These are phyloP conservation scores for Colletotrichum trifolii DNA, from an alignment of 2,329 filamentous ascomycete genomes.

Conservation along the genomic window DNA sequence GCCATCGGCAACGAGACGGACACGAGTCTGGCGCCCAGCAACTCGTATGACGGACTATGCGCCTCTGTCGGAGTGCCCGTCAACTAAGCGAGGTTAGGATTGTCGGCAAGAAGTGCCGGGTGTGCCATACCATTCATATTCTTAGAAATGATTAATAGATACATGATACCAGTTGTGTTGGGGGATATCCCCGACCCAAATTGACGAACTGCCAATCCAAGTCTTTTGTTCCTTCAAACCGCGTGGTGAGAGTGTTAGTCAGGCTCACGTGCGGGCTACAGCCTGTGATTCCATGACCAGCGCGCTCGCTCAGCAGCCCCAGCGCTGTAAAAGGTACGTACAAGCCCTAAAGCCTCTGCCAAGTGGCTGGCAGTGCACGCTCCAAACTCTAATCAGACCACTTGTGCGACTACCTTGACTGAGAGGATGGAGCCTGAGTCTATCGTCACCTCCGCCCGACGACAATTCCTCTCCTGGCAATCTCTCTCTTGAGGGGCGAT, in stretches of 20 bases:
- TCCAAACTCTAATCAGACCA: conserved; percentile 31
- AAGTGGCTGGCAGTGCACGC: conserved; percentile 17
- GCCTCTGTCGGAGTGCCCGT: conserved; percentile 11
- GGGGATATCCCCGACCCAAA: too few relatives aligned
- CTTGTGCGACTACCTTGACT: conserved; percentile 4
- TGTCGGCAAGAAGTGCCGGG: not conserved
- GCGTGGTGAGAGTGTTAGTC: too few relatives aligned
- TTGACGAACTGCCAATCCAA: too few relatives aligned
- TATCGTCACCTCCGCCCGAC: not conserved
- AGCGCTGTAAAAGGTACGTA: conserved; percentile 18
- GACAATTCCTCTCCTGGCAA: not conserved
- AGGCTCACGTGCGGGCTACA: too few relatives aligned
- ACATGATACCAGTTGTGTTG: too few relatives aligned
- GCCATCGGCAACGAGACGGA: conserved; percentile 43
- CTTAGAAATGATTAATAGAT: too few relatives aligned
- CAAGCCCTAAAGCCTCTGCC: conserved; percentile 17
- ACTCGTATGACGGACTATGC: conserved; percentile 31
- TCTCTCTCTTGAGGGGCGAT: too few relatives aligned
- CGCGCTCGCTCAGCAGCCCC: too few relatives aligned
- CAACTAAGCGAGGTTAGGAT: not conserved
- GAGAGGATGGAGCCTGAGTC: not conserved
- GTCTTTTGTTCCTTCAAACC: too few relatives aligned
- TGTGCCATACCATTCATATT: not conserved
- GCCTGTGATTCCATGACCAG: too few relatives aligned
- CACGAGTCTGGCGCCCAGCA: conserved; percentile 39